Evolutionary conservation across 495 filamentous ascomycete species (phyloP).

Genomic region (Tuber umbilicatum): DNA sequence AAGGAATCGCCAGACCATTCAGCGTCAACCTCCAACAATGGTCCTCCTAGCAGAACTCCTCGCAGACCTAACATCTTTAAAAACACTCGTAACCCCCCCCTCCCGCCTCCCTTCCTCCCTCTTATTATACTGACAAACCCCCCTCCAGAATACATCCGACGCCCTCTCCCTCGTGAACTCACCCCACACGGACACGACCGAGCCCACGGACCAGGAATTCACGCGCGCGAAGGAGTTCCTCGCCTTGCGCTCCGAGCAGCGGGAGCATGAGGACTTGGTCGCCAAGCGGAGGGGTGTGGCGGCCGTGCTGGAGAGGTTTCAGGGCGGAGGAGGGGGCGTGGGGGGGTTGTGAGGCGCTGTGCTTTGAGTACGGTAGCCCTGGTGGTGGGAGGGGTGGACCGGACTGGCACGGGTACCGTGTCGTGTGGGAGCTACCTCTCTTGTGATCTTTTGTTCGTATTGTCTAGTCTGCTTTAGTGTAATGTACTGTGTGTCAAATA

Average conservation of each 20-base stretch:
- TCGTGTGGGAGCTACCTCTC: too few relatives aligned
- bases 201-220: slow-evolving; percentile 6
- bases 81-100: slow-evolving; percentile 10
- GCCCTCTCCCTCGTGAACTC: slow-evolving; percentile 17
- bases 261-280: neutral
- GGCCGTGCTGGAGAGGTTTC: neutral
- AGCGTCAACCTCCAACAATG: neutral
- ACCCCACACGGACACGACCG: neutral
- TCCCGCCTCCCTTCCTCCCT: neutral
- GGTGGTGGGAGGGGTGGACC: neutral
- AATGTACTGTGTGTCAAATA: neutral
- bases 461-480: neutral
- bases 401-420: neutral
- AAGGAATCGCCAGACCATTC: neutral
- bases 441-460: neutral
- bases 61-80: slow-evolving; percentile 21
- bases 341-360: neutral
- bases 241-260: slow-evolving; percentile 5
- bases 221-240: slow-evolving; percentile 16
- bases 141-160: slow-evolving; percentile 10
- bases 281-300: slow-evolving; percentile 8
- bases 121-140: neutral
- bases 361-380: neutral
- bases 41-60: slow-evolving; percentile 20
- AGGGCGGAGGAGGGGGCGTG: neutral